Conservation (phyloP, 73 alveolate species). For the Uronychia setigera region DNA sequence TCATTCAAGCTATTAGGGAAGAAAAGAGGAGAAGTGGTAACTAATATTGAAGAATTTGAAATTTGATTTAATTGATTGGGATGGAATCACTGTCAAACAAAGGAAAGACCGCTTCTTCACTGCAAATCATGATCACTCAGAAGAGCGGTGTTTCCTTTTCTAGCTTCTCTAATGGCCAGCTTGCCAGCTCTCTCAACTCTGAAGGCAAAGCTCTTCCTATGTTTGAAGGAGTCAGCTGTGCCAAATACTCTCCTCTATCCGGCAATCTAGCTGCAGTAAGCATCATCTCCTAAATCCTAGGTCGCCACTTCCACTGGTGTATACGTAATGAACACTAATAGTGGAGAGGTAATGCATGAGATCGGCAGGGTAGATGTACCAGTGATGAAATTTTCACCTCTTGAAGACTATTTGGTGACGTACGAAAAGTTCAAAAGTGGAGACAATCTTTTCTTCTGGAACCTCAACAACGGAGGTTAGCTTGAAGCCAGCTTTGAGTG, state of each 20-base stretch:
- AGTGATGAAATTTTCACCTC: neutral
- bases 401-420: neutral
- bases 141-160: neutral
- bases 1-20: no score
- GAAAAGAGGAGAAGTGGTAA: no score
- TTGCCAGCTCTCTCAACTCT: neutral
- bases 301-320: neutral
- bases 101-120: neutral
- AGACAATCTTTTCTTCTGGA: neutral
- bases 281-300: neutral
- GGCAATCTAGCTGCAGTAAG: slow-evolving; percentile 3
- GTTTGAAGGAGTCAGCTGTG: neutral
- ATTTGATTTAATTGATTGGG: no score
- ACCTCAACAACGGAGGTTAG: neutral
- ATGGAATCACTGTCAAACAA: no score
- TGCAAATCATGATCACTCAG: neutral
- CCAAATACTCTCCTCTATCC: neutral
- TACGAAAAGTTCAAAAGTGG: neutral
- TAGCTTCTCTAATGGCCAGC: neutral
- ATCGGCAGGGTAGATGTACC: neutral
- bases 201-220: neutral
- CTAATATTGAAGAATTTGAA: no score
- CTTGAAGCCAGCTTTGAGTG: neutral
- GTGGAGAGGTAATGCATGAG: neutral
- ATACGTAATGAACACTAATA: neutral